phyloP scores from a whole-genome alignment of 805 yeast species.

The Ogataea paraovalis region DNA sequence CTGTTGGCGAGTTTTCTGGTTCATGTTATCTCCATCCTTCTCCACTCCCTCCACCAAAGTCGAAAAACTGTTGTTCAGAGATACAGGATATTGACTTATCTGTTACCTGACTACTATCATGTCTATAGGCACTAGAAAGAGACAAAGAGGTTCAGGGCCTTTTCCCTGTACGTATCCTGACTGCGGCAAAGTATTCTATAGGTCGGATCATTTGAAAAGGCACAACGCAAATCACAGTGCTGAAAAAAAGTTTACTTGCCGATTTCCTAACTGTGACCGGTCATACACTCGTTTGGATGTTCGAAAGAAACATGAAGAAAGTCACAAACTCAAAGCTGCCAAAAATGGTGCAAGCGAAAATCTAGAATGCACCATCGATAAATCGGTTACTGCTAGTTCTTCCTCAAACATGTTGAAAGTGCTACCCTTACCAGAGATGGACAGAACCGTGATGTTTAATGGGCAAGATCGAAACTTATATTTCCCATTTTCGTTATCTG shows the following conservation, averaged over 20 bases:
- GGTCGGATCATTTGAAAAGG: conserved; percentile 57
- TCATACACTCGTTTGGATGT: conserved; percentile 53
- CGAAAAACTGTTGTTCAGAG: neutral
- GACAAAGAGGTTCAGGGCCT: neutral
- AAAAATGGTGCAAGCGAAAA: conserved; percentile 20
- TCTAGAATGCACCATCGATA: neutral
- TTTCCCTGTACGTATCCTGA: neutral
- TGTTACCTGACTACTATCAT: neutral
- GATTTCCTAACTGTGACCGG: conserved; percentile 45
- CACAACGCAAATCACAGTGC: conserved; percentile 50
- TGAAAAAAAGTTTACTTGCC: conserved; percentile 42
- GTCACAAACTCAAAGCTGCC: conserved; percentile 25
- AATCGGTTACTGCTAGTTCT: neutral
- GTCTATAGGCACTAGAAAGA: neutral
- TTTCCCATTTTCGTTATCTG: conserved; percentile 1
- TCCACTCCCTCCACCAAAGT: conserved; percentile 10
- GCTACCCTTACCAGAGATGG: neutral
- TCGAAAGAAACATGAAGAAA: conserved; percentile 37
- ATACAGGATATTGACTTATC: too few species aligned
- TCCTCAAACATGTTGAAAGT: neutral
- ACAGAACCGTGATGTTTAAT: neutral
- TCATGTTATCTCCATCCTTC: too few species aligned
- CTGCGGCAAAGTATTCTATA: conserved; percentile 40
- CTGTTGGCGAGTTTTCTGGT: too few species aligned
- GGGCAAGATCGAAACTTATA: conserved; percentile 27